These are phyloP conservation scores for Nicotiana obtusifolia DNA, from an alignment of 257 asterid genomes.

Conservation along the genomic window DNA sequence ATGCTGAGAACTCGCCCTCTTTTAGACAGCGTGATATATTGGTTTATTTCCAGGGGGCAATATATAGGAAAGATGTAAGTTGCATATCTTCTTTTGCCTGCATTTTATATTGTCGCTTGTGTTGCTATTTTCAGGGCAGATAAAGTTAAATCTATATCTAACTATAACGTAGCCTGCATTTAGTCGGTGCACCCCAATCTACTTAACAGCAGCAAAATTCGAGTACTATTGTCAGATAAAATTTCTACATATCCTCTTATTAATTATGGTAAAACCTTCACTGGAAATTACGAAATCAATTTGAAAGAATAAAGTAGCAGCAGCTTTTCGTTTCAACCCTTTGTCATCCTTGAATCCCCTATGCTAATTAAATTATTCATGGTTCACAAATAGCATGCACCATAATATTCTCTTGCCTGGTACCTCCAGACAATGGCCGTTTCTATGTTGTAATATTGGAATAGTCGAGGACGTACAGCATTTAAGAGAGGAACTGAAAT, in stretches of 20 bases:
- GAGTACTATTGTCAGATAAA: not conserved
- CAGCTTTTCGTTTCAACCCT: not conserved
- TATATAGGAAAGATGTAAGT: conserved; percentile 79
- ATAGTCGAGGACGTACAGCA: not conserved
- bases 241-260: not conserved
- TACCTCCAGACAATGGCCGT: not conserved
- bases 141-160: not conserved
- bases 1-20: conserved; percentile 31
- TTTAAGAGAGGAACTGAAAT: not conserved
- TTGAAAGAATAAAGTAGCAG: not conserved
- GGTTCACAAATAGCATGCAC: not conserved
- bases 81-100: not conserved
- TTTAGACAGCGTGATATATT: conserved; percentile 41
- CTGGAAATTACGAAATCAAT: not conserved
- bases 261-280: not conserved
- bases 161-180: not conserved
- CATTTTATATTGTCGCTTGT: not conserved
- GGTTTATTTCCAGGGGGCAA: conserved; percentile 73
- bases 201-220: not conserved
- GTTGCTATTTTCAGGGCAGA: not conserved
- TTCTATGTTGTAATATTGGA: not conserved
- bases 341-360: not conserved
- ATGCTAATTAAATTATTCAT: not conserved
- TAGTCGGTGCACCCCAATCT: not conserved
- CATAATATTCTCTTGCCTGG: not conserved